Evolutionary conservation across 192 early-diverging fungal genomes (phyloP).

Genomic region (Umbelopsis sp.): DNA sequence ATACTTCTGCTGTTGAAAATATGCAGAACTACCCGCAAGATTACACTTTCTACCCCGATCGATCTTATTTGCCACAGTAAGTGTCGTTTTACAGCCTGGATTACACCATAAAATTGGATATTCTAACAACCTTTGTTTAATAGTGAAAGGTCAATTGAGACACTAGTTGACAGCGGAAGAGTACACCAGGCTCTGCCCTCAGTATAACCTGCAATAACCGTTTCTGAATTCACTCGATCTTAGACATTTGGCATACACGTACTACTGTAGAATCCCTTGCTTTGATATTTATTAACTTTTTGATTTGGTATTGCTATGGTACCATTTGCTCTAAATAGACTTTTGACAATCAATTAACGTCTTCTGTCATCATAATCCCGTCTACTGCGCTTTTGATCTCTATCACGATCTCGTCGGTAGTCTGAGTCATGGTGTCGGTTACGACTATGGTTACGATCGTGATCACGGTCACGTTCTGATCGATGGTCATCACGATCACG

Average conservation of each 20-base stretch:
- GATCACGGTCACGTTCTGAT: neutral
- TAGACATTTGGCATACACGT: no score
- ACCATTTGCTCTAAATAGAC: neutral
- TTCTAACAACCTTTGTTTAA: neutral
- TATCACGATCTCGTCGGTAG: neutral
- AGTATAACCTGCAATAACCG: no score
- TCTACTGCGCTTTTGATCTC: slow-evolving; percentile 9
- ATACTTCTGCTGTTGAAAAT: slow-evolving; percentile 57
- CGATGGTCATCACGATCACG: neutral
- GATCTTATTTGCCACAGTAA: slow-evolving; percentile 59
- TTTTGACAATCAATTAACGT: neutral
- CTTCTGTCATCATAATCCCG: slow-evolving; percentile 1
- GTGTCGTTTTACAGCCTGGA: neutral
- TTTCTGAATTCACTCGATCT: no score
- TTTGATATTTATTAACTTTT: neutral
- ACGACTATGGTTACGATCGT: neutral
- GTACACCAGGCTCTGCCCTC: neutral
- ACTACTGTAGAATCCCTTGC: neutral
- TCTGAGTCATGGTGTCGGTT: neutral
- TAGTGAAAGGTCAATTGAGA: slow-evolving; percentile 37
- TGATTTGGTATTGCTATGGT: neutral
- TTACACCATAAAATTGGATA: neutral
- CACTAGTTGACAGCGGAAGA: slow-evolving; percentile 34
- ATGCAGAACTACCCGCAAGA: slow-evolving; percentile 55
- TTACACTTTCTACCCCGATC: slow-evolving; percentile 64